Conservation (phyloP, 1,284 basidiomycete species). For the Moesziomyces aphidis region DNA sequence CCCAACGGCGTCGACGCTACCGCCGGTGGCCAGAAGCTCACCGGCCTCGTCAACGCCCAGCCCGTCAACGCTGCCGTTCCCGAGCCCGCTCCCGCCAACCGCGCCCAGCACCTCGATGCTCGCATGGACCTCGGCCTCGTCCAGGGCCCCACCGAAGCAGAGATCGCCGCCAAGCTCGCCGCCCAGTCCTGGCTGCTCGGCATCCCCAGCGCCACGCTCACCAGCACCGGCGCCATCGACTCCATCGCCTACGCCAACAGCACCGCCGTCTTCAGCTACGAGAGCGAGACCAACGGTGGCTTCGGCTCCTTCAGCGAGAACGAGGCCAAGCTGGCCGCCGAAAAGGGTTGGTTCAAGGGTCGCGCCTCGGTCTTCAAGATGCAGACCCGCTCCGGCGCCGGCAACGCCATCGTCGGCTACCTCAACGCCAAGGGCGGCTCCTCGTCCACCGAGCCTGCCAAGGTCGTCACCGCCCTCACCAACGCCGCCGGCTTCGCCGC, state of each 20-base stretch:
- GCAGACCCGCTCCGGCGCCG: conserved; percentile 75
- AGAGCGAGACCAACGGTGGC: conserved; percentile 60
- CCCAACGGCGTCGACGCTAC: conserved; percentile 47
- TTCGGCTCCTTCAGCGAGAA: conserved; percentile 62
- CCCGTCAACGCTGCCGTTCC: conserved; percentile 35
- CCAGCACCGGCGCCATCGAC: conserved; percentile 60
- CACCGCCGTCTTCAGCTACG: conserved; percentile 66
- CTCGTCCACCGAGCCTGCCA: conserved; percentile 38
- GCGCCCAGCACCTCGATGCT: conserved; percentile 52
- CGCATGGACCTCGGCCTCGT: conserved; percentile 50
- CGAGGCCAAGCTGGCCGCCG: conserved; percentile 42
- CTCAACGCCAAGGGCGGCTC: conserved; percentile 51
- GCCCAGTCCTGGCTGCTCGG: conserved; percentile 58
- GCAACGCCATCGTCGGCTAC: conserved; percentile 64
- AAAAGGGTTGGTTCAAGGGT: conserved; percentile 46
- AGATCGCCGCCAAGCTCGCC: conserved; percentile 41
- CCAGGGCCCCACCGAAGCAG: conserved; percentile 38
- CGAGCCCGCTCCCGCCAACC: conserved; percentile 50
- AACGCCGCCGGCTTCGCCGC: conserved; percentile 63
- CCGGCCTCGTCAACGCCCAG: conserved; percentile 48
- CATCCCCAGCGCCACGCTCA: conserved; percentile 41
- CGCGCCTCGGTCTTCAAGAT: conserved; percentile 62
- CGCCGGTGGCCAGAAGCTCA: conserved; percentile 46
- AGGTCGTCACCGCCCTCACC: conserved; percentile 62
- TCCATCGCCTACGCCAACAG: conserved; percentile 60